Evolutionary conservation across 306 rosid species (phyloP).

Genomic region (Neltuma alba): DNA sequence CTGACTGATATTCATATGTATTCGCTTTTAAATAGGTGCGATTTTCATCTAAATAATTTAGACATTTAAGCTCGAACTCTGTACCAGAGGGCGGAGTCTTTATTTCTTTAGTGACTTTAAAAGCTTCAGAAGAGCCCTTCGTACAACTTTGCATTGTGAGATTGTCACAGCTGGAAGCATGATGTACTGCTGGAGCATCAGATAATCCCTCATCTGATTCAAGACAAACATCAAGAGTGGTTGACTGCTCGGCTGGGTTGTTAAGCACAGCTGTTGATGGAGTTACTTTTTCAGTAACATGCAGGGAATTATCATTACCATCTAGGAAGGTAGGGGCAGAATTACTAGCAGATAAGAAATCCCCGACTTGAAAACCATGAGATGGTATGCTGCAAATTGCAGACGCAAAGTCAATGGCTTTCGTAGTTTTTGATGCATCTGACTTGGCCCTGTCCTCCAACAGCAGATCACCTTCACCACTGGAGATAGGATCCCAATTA

Average conservation of each 20-base stretch:
- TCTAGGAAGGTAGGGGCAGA: constrained; percentile 33
- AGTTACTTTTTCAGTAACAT: constrained; percentile 34
- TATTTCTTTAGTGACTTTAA: constrained; percentile 31
- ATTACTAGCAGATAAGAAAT: constrained; percentile 50
- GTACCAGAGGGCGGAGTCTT: constrained; percentile 26
- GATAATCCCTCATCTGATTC: constrained; percentile 29
- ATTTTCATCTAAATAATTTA: constrained; percentile 27
- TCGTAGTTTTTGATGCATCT: constrained; percentile 53
- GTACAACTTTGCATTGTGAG: constrained; percentile 19
- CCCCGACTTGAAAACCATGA: constrained; percentile 65
- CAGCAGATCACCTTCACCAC: constrained; percentile 82
- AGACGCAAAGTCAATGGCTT: constrained; percentile 70
- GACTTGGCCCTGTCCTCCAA: constrained; percentile 71
- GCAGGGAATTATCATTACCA: constrained; percentile 21
- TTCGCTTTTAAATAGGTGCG: constrained; percentile 33
- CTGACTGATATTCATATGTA: constrained; percentile 30
- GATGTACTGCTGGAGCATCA: constrained; percentile 32
- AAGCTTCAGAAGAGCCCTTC: constrained; percentile 29
- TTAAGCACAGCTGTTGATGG: constrained; percentile 36
- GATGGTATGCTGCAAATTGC: constrained; percentile 58
- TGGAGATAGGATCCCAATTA: constrained; percentile 84
- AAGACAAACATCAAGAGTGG: constrained; percentile 37
- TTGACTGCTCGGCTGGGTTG: constrained; percentile 36
- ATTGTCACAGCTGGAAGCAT: constrained; percentile 26
- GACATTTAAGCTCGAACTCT: constrained; percentile 28